Conservation (phyloP, 169 alveolate genomes). For the Plasmodium gallinaceum region DNA sequence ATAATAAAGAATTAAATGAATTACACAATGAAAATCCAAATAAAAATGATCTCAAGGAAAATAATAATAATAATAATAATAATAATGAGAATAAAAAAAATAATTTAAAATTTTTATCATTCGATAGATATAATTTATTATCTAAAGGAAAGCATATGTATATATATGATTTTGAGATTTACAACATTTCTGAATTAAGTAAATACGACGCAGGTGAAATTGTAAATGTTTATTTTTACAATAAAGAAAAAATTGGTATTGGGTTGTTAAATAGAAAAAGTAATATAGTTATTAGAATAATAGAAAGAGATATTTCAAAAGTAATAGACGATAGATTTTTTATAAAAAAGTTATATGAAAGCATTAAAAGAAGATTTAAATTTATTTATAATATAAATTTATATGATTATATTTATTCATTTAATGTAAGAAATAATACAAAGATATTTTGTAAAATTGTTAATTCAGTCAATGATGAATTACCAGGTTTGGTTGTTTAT, state of each 20-base stretch:
- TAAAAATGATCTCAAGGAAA: neutral
- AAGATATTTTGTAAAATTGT: conserved; percentile 35
- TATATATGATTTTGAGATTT: conserved; percentile 50
- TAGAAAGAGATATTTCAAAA: conserved; percentile 35
- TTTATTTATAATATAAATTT: conserved; percentile 32
- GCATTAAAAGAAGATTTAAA: conserved; percentile 59
- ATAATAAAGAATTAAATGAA: neutral
- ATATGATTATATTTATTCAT: conserved; percentile 41
- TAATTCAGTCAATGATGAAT: conserved; percentile 23
- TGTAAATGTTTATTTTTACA: conserved; percentile 42
- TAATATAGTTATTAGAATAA: conserved; percentile 37
- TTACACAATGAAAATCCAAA: neutral
- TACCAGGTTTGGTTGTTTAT: conserved; percentile 40
- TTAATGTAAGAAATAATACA: conserved; percentile 16
- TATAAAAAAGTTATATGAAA: conserved; percentile 29
- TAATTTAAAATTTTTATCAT: neutral
- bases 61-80: neutral
- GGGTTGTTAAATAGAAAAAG: conserved; percentile 59
- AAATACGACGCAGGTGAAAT: conserved; percentile 46
- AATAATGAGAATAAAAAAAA: neutral
- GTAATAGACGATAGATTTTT: conserved; percentile 38
- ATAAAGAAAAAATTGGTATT: conserved; percentile 26
- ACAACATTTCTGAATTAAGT: conserved; percentile 15
- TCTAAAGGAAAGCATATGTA: conserved; percentile 26
- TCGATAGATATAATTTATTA: conserved; percentile 22